phyloP scores from a whole-genome alignment of 768 basidiomycete species.

The Coprinopsis marcescibilis region DNA sequence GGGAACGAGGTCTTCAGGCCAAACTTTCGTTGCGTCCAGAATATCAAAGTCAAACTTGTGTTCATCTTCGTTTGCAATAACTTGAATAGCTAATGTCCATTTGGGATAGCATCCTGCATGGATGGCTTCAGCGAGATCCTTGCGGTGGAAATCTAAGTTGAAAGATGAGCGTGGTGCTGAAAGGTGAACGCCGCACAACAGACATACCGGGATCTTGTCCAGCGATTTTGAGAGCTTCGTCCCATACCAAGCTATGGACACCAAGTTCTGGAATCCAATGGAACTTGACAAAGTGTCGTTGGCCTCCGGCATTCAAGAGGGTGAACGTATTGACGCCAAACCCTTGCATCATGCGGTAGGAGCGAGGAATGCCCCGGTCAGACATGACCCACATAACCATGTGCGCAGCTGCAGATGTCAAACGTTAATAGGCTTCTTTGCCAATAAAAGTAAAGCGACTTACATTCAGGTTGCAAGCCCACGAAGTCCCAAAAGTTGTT shows the following conservation, averaged over 20 bases:
- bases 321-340: conserved; percentile 86
- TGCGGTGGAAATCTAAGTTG: conserved; percentile 71
- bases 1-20: conserved; percentile 79
- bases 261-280: conserved; percentile 80
- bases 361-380: conserved; percentile 80
- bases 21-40: conserved; percentile 81
- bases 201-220: conserved; percentile 74
- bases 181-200: not conserved
- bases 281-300: conserved; percentile 84
- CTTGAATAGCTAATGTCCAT: conserved; percentile 77
- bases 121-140: conserved; percentile 84
- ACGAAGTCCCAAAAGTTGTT: conserved; percentile 90
- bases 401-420: conserved; percentile 43
- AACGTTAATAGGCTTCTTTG: conserved; percentile 2
- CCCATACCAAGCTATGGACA: conserved; percentile 81
- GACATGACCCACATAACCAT: conserved; percentile 86
- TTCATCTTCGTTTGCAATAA: conserved; percentile 63
- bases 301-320: conserved; percentile 57
- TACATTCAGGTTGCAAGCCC: conserved; percentile 61
- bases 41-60: conserved; percentile 86
- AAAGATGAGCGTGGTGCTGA: not conserved
- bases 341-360: conserved; percentile 85
- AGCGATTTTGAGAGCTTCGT: conserved; percentile 77
- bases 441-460: not conserved
- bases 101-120: conserved; percentile 61